These are phyloP conservation scores for Penicillium argentinense DNA, from an alignment of 495 filamentous ascomycete genomes.

Conservation along the genomic window DNA sequence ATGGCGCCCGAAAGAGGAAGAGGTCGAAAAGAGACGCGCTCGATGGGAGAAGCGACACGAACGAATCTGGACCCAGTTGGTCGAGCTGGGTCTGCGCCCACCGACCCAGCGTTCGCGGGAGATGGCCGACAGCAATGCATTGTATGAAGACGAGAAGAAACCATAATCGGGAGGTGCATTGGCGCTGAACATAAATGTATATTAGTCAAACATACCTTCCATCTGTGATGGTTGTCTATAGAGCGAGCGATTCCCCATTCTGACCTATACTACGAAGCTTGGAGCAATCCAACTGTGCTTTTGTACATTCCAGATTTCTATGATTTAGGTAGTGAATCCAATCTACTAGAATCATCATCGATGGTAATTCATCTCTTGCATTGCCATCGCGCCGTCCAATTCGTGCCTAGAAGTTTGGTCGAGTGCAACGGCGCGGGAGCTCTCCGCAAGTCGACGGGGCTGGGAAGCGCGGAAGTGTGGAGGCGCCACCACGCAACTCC, in stretches of 20 bases:
- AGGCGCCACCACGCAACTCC: slow-evolving; percentile 14
- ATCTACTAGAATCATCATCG: no score
- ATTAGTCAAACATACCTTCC: no score
- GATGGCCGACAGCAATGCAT: slow-evolving; percentile 22
- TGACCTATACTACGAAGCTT: no score
- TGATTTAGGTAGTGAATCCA: no score
- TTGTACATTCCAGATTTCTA: no score
- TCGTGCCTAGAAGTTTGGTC: no score
- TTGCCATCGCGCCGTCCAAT: no score
- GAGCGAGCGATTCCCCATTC: no score
- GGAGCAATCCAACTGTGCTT: no score
- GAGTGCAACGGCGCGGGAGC: neutral
- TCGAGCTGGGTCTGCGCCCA: slow-evolving; percentile 66
- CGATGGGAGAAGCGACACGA: slow-evolving; percentile 81
- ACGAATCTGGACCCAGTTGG: slow-evolving; percentile 71
- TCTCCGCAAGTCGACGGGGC: neutral
- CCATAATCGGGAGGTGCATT: no score
- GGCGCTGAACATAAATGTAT: no score
- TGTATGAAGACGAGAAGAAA: slow-evolving; percentile 27
- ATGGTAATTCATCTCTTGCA: no score
- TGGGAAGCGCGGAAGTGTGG: slow-evolving; percentile 4
- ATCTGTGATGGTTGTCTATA: neutral
- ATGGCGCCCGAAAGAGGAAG: slow-evolving; percentile 69
- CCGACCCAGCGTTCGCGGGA: slow-evolving; percentile 24
- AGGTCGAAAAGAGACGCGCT: slow-evolving; percentile 57